Conservation (phyloP, 2,329 filamentous ascomycete species). For the Aureobasidium uvarum region DNA sequence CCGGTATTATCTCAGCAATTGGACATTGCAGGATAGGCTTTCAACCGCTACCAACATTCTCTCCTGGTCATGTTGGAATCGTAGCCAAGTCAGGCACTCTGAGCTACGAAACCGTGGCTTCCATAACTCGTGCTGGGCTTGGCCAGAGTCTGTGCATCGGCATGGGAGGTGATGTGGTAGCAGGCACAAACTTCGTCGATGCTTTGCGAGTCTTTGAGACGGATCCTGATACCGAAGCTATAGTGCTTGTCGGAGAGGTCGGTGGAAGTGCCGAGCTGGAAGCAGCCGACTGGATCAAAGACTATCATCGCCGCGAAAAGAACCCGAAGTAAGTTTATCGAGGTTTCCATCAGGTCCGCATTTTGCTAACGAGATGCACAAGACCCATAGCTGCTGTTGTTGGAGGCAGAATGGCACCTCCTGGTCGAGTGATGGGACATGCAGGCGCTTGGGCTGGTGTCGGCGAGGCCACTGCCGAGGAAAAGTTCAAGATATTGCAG, state of each 20-base stretch:
- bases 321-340: conserved; percentile 60
- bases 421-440: conserved; percentile 72
- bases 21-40: conserved; percentile 71
- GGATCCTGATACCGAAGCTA: conserved; percentile 67
- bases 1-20: conserved; percentile 73
- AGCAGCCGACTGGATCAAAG: conserved; percentile 70
- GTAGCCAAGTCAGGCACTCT: conserved; percentile 78
- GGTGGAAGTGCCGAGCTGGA: conserved; percentile 68
- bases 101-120: conserved; percentile 75
- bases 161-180: conserved; percentile 72
- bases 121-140: conserved; percentile 68
- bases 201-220: conserved; percentile 64
- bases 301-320: conserved; percentile 57
- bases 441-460: conserved; percentile 69
- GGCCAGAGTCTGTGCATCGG: conserved; percentile 76
- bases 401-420: conserved; percentile 63
- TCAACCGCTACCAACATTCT: conserved; percentile 71
- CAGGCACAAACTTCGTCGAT: conserved; percentile 72
- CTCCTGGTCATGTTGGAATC: conserved; percentile 67
- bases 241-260: conserved; percentile 70
- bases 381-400: conserved; percentile 72
- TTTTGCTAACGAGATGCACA: conserved; percentile 29
- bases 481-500: conserved; percentile 67
- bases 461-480: conserved; percentile 62
- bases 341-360: background rate